Evolutionary conservation across 352 stramenopile genomes (phyloP).

Genomic region (Phytophthora multivora): DNA sequence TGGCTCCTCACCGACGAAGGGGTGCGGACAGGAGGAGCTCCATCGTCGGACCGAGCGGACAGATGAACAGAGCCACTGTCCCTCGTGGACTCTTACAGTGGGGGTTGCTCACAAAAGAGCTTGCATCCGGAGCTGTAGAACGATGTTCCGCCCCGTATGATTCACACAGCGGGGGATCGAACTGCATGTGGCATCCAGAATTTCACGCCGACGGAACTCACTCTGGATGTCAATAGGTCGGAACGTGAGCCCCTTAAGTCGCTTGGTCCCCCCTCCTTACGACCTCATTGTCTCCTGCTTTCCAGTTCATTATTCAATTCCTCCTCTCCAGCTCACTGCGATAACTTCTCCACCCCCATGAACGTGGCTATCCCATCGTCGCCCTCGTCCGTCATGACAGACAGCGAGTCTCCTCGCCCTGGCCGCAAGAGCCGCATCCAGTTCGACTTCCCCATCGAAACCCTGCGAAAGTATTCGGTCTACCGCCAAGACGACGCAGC

Average conservation of each 20-base stretch:
- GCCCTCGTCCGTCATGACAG: neutral
- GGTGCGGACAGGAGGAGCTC: neutral
- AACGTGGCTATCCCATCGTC: neutral
- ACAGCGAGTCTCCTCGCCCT: neutral
- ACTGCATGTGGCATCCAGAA: constrained; percentile 29
- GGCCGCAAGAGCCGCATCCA: constrained; percentile 48
- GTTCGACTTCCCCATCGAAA: constrained; percentile 51
- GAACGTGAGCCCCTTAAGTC: constrained; percentile 14
- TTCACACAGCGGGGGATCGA: constrained; percentile 16
- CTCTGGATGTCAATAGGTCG: constrained; percentile 18
- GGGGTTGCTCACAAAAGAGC: constrained; percentile 4
- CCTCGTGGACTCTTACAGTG: neutral
- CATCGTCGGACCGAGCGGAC: constrained; percentile 7
- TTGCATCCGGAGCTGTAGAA: constrained; percentile 23
- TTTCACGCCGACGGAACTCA: constrained; percentile 12
- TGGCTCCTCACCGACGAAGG: constrained; percentile 4
- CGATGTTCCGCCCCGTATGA: constrained; percentile 14
- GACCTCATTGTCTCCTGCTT: neutral
- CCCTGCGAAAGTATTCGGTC: constrained; percentile 41
- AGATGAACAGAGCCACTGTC: constrained; percentile 15
- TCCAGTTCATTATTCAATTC: constrained; percentile 36
- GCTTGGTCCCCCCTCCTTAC: neutral
- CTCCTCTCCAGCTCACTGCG: neutral
- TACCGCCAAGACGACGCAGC: constrained; percentile 64
- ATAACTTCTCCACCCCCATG: neutral